phyloP scores from a whole-genome alignment of 352 stramenopile genomes.

The Pythium scleroteichum region DNA sequence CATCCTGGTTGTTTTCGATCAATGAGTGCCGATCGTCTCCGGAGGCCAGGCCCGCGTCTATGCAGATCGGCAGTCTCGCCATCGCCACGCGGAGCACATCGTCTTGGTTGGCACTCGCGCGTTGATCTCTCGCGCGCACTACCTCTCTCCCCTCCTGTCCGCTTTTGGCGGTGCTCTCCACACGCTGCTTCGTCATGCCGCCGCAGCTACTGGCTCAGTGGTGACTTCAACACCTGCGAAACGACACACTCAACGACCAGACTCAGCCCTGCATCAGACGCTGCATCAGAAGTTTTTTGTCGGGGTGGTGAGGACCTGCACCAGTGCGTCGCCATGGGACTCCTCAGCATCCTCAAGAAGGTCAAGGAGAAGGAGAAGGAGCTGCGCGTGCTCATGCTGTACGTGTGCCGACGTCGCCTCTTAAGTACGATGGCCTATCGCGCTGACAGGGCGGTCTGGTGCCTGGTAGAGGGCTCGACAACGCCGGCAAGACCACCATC shows the following conservation, averaged over 20 bases:
- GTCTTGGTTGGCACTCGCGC: slow-evolving; percentile 23
- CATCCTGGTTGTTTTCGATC: slow-evolving; percentile 17
- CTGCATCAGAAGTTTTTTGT: slow-evolving; percentile 5
- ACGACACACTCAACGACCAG: slow-evolving; percentile 19
- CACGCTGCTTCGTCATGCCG: slow-evolving; percentile 12
- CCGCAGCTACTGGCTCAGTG: neutral
- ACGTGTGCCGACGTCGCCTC: slow-evolving; percentile 18
- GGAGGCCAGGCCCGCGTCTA: slow-evolving; percentile 25
- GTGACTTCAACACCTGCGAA: slow-evolving; percentile 11
- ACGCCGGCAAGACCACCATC: slow-evolving; percentile 99
- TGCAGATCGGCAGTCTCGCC: slow-evolving; percentile 39
- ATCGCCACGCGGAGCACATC: neutral
- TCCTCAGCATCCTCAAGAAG: slow-evolving; percentile 95
- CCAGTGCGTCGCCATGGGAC: slow-evolving; percentile 57
- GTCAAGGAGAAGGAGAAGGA: slow-evolving; percentile 99
- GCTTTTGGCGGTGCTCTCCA: neutral
- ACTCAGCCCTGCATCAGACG: slow-evolving; percentile 22
- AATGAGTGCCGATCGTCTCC: slow-evolving; percentile 4
- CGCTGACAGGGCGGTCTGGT: neutral
- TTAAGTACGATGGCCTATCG: neutral
- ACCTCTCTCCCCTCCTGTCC: neutral
- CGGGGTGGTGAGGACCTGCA: neutral
- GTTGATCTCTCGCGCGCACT: neutral
- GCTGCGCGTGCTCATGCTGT: slow-evolving; percentile 98
- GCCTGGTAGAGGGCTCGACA: slow-evolving; percentile 94